phyloP scores from a whole-genome alignment of 495 filamentous ascomycete species.

The Xylaria castorea region DNA sequence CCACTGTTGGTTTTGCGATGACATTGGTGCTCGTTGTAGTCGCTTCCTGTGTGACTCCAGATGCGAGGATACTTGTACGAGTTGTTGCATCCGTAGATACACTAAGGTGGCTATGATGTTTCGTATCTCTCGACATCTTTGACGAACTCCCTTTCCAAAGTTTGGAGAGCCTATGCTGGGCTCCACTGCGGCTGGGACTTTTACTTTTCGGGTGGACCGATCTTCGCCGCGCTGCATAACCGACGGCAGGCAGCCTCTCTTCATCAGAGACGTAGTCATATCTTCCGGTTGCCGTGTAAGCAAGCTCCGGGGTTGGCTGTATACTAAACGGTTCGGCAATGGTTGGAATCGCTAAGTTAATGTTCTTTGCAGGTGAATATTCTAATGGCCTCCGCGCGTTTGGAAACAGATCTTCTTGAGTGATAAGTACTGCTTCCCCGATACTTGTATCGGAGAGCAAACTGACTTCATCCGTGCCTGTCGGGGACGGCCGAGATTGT shows the following conservation, averaged over 20 bases:
- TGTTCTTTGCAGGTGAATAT: constrained; percentile 35
- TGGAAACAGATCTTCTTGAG: constrained; percentile 31
- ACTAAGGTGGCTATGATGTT: constrained; percentile 34
- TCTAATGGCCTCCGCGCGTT: constrained; percentile 22
- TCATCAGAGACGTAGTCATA: constrained; percentile 32
- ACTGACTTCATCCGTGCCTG: constrained; percentile 36
- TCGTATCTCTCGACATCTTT: constrained; percentile 18
- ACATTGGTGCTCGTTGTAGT: constrained; percentile 38
- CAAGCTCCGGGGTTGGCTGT: constrained; percentile 42
- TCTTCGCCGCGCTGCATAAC: constrained; percentile 29
- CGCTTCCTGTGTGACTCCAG: constrained; percentile 37
- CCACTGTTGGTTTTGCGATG: constrained; percentile 40
- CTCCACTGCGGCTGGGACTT: constrained; percentile 20
- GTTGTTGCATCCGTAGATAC: constrained; percentile 35
- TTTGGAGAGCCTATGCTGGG: constrained; percentile 36
- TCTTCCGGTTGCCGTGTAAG: constrained; percentile 32
- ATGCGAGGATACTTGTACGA: constrained; percentile 40
- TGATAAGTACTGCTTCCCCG: constrained; percentile 35
- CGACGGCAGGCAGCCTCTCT: constrained; percentile 28
- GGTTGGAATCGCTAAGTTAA: constrained; percentile 43
- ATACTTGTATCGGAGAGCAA: constrained; percentile 41
- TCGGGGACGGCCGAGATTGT: constrained; percentile 28
- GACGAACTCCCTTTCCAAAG: constrained; percentile 36
- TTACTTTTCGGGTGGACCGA: constrained; percentile 29
- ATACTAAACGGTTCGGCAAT: constrained; percentile 37